These are phyloP conservation scores for Chytriomyces sp. DNA, from an alignment of 192 early-diverging fungal genomes.

Conservation along the genomic window DNA sequence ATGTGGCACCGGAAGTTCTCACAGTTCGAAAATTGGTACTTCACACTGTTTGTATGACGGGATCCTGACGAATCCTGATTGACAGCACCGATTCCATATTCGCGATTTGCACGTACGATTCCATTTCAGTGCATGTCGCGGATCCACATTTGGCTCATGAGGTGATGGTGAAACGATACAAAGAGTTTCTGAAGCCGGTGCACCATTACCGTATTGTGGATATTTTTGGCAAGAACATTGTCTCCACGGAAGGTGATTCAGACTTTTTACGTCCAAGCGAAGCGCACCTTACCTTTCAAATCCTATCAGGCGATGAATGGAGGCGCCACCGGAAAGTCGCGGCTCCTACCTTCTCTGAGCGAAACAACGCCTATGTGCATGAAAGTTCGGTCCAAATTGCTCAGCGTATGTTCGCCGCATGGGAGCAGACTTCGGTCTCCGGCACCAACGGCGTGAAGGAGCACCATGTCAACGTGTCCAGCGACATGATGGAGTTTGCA, in stretches of 20 bases:
- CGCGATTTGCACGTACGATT: background rate
- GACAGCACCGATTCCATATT: background rate
- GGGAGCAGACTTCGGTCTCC: background rate
- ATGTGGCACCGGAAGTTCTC: background rate
- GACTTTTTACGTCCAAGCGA: no score
- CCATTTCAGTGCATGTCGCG: background rate
- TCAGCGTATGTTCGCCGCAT: slow-evolving; percentile 28
- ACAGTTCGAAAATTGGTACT: background rate
- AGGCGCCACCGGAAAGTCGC: slow-evolving; percentile 33
- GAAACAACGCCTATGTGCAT: slow-evolving; percentile 34
- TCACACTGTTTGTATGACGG: background rate
- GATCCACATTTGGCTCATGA: slow-evolving; percentile 4
- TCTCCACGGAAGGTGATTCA: slow-evolving; percentile 34
- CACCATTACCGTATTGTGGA: slow-evolving; percentile 27
- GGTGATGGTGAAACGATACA: slow-evolving; percentile 3
- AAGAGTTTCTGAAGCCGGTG: slow-evolving; percentile 36
- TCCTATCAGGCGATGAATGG: no score
- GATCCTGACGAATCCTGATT: background rate
- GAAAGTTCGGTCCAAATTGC: background rate
- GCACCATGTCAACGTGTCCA: slow-evolving; percentile 3
- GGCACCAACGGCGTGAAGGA: background rate
- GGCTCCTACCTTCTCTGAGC: slow-evolving; percentile 35
- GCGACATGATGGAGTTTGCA: slow-evolving; percentile 35
- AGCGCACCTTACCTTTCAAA: no score
- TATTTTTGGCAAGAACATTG: slow-evolving; percentile 38